Evolutionary conservation across 2,329 filamentous ascomycete genomes (phyloP), one percentile per base, ranked within the genome.

Genomic region (Cordyceps pruinosa): DNA sequence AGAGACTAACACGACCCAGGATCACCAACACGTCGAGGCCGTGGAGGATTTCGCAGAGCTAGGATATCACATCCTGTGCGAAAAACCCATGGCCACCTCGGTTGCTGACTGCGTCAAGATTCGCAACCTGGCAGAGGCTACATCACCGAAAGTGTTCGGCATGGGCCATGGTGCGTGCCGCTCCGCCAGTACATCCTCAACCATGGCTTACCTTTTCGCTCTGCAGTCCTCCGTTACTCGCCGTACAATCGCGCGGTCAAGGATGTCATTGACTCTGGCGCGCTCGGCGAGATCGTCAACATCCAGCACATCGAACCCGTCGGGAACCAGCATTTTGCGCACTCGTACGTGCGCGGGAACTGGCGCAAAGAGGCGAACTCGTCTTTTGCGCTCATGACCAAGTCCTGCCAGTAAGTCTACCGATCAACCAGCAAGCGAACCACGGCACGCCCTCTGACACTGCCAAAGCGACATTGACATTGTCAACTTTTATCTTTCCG

Each of bases 31-130:
- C 47, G 58, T 53, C 1, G 61, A 74, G 30, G 74, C 73, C 0
- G 57, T 67, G 5, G 65, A 61, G 19, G 72, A 72, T 1, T 76
- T 76, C 51, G 61, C 60, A 15, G 45, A 60, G n/a, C 45, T 56
- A 15, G 59, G 59, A 15, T 61, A 61, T 15, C 59, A 61, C 25
- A 61, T 61, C 9, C 48, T 61, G 10, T 61, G 59, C 42, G 59
- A 61, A 46, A 61, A 61, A 55, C 59, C 59, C 4, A 61, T 61
- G 58, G 59, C 59, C 19, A 61, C 59, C 5, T 53, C 58, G 3
- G 55, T 61, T 7, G 58, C 49, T 13, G 58, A 61, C 55, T 61
- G 59, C 35, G 51, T 61, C 21, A 57, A 44, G 45, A 61, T 61
- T 32, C 57, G 59, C 2, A 60, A 56, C 4, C 9, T 50, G 13